A percentile compares a stretch with the other conserved stretches of the same genome.
These are phyloP conservation scores for Alopecurus myosuroides DNA, from an alignment of 176 grass and related monocot species.

Conservation along the genomic window DNA sequence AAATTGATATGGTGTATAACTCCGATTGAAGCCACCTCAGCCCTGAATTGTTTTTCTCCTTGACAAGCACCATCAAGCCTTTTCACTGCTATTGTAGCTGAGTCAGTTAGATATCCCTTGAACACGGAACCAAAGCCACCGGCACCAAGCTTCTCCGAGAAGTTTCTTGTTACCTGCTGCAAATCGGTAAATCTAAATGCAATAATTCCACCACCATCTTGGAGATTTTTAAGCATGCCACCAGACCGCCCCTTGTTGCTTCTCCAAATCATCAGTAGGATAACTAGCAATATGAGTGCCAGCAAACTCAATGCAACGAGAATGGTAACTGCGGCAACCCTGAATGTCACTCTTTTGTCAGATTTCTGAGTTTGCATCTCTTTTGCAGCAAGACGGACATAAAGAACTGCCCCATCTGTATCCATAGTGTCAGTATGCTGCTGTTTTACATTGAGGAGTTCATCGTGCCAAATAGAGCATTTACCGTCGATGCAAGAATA, in stretches of 20 bases:
- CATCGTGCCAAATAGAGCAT: slow-evolving; percentile 36
- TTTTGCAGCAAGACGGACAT: slow-evolving; percentile 36
- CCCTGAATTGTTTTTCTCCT: slow-evolving; percentile 48
- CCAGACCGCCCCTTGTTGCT: not conserved
- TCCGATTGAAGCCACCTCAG: slow-evolving; percentile 24
- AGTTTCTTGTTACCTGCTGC: slow-evolving; percentile 37
- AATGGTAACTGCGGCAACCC: not conserved
- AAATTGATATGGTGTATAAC: slow-evolving; percentile 57
- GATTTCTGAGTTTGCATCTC: slow-evolving; percentile 29
- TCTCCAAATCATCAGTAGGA: not conserved
- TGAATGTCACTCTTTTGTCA: not conserved
- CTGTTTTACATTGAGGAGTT: slow-evolving; percentile 49
- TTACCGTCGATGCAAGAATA: slow-evolving; percentile 18
- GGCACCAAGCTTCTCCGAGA: slow-evolving; percentile 40
- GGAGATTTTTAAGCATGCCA: not conserved
- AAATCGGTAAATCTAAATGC: slow-evolving; percentile 38
- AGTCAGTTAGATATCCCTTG: slow-evolving; percentile 38
- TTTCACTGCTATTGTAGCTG: slow-evolving; percentile 41
- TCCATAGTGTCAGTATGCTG: not conserved
- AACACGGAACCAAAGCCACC: slow-evolving; percentile 47
- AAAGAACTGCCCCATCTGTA: slow-evolving; percentile 17
- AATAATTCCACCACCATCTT: slow-evolving; percentile 4
- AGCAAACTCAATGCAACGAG: slow-evolving; percentile 3
- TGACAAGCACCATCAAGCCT: slow-evolving; percentile 38
- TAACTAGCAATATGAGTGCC: not conserved